Evolutionary conservation across 192 early-diverging fungal genomes (phyloP).

Genomic region (Coemansia sp.): DNA sequence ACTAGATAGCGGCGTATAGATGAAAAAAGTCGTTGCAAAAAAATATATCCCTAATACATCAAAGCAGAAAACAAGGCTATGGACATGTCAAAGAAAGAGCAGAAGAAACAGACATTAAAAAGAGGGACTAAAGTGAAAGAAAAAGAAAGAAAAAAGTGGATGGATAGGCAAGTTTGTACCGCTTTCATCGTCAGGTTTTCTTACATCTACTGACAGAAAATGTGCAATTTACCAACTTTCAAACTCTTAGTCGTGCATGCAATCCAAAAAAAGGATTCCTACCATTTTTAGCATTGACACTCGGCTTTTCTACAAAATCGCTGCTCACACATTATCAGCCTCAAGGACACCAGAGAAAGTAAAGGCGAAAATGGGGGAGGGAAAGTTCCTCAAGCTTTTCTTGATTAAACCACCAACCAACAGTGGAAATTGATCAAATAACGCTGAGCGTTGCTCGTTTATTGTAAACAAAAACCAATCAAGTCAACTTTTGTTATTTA

Average conservation of each 20-base stretch:
- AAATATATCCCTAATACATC: not conserved
- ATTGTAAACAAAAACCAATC: not conserved
- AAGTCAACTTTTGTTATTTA: not conserved
- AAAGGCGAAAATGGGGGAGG: no score
- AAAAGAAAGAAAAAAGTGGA: not conserved
- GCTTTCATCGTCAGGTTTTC: not conserved
- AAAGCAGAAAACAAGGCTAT: not conserved
- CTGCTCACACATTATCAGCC: not conserved
- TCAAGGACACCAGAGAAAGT: not conserved
- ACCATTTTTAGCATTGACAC: no score
- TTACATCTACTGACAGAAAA: no score
- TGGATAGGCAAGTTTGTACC: not conserved
- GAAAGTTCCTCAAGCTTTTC: no score
- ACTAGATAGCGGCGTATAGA: not conserved
- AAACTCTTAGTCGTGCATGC: not conserved
- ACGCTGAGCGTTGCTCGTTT: not conserved
- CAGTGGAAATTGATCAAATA: no score
- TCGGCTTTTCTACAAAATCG: no score
- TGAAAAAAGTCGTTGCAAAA: not conserved
- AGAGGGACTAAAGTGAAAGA: constrained; percentile 1
- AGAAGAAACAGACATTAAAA: not conserved
- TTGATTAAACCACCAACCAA: no score
- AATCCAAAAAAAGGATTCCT: not conserved
- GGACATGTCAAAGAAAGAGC: not conserved
- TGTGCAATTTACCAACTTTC: no score